Percentiles rank a stretch among this genome's conserved stretches.
Evolutionary conservation across 2,329 filamentous ascomycete genomes (phyloP).

Genomic region (Neonectria ditissima): DNA sequence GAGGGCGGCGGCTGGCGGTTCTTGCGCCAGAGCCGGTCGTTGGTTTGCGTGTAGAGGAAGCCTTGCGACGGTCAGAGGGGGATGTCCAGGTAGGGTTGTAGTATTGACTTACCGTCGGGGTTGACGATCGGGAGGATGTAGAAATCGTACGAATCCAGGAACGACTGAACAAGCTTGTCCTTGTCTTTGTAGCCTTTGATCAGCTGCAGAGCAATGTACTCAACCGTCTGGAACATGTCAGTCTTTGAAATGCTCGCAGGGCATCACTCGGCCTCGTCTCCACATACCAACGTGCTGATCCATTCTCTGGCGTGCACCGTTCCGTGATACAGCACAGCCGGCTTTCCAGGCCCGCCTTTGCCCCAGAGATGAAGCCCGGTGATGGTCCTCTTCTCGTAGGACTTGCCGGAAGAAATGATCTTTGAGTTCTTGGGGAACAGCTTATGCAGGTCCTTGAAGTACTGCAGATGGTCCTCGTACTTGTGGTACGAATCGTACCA

Average conservation of each 20-base stretch:
- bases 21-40: constrained; percentile 64
- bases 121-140: constrained; percentile 65
- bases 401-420: constrained; percentile 58
- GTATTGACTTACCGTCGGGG: constrained; percentile 58
- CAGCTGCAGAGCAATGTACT: constrained; percentile 61
- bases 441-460: constrained; percentile 56
- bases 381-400: constrained; percentile 63
- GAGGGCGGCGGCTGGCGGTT: constrained; percentile 57
- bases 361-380: constrained; percentile 68
- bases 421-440: constrained; percentile 59
- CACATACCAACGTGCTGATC: constrained; percentile 68
- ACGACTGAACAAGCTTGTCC: constrained; percentile 51
- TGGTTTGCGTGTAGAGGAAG: constrained; percentile 60
- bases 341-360: constrained; percentile 56
- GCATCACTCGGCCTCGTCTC: neutral
- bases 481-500: constrained; percentile 65
- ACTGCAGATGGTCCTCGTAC: constrained; percentile 62
- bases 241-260: neutral
- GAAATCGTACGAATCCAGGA: constrained; percentile 68
- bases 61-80: constrained; percentile 42
- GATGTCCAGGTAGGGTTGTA: too few relatives aligned
- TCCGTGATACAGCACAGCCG: constrained; percentile 62
- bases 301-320: constrained; percentile 67
- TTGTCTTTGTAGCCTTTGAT: constrained; percentile 55
- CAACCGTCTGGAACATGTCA: constrained; percentile 48